Percentiles rank a stretch among this genome's conserved stretches.
Conservation (phyloP, 2,329 filamentous ascomycete species). For the Colletotrichum cereale region DNA sequence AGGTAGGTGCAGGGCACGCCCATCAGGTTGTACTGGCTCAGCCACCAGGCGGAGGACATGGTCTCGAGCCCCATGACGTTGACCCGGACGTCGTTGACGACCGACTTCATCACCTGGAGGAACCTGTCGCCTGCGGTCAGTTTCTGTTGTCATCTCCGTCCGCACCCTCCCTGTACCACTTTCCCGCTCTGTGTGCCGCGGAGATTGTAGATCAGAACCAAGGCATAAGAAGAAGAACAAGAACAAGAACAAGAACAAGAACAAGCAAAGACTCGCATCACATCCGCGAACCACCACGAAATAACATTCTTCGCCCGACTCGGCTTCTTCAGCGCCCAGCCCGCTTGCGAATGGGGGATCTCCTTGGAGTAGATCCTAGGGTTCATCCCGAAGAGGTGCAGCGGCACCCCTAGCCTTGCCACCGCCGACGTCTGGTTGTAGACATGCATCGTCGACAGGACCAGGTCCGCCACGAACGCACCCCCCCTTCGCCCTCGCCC, state of each 20-base stretch:
- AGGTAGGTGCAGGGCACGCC: conserved; percentile 63
- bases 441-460: conserved; percentile 46
- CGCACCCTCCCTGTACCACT: background rate
- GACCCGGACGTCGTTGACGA: conserved; percentile 61
- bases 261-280: conserved; percentile 17
- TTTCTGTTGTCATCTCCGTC: no score
- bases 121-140: conserved; percentile 23
- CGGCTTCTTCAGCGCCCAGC: conserved; percentile 17
- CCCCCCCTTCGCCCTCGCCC: background rate
- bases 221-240: background rate
- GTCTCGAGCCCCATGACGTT: conserved; percentile 59
- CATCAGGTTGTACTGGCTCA: conserved; percentile 59
- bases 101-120: conserved; percentile 39
- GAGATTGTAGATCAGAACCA: background rate
- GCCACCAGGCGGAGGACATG: conserved; percentile 61
- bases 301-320: conserved; percentile 15
- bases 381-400: conserved; percentile 77
- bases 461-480: conserved; percentile 45
- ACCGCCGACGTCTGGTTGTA: conserved; percentile 52
- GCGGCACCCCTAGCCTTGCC: conserved; percentile 68
- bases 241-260: no score
- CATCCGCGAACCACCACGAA: conserved; percentile 33
- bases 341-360: conserved; percentile 35
- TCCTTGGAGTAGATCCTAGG: conserved; percentile 32
- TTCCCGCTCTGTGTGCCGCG: background rate